These are phyloP conservation scores for Clarireedia homoeocarpa DNA, from an alignment of 2,329 filamentous ascomycete genomes.

Conservation along the genomic window DNA sequence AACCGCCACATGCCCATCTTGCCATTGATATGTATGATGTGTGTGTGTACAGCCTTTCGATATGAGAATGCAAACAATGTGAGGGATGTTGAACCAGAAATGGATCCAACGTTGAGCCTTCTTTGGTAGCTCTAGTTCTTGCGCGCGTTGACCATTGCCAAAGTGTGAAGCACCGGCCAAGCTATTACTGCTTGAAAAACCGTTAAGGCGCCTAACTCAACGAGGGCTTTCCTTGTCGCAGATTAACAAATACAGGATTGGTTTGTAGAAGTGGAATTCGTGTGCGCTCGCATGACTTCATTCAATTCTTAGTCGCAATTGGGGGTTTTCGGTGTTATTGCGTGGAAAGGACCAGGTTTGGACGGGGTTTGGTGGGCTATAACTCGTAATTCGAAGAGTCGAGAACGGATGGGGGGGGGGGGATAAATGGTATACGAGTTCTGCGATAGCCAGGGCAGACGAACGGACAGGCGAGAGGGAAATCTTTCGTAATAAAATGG, in stretches of 20 bases:
- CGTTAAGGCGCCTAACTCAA: background rate
- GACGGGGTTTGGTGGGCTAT: background rate
- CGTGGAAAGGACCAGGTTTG: no score
- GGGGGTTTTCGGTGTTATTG: background rate
- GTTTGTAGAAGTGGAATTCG: conserved; percentile 3
- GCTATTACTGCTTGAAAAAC: background rate
- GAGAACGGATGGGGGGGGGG: background rate
- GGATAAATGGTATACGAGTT: background rate
- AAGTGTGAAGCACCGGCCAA: conserved; percentile 2
- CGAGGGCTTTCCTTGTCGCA: conserved; percentile 11
- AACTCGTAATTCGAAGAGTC: background rate
- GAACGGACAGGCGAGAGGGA: background rate
- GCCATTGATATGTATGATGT: conserved; percentile 20
- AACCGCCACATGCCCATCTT: conserved; percentile 80
- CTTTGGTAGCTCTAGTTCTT: conserved; percentile 1
- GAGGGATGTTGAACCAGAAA: background rate
- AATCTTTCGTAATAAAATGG: background rate
- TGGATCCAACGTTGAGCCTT: background rate
- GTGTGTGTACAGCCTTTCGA: conserved; percentile 8
- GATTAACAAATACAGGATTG: conserved; percentile 7
- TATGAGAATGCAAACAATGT: background rate
- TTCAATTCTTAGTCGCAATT: background rate
- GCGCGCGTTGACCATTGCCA: conserved; percentile 4
- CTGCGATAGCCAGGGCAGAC: background rate
- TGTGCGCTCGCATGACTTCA: conserved; percentile 7